Evolutionary conservation across 2,329 filamentous ascomycete species (phyloP), one percentile per base, ranked within the genome.

Genomic region (Fusarium beomiforme): DNA sequence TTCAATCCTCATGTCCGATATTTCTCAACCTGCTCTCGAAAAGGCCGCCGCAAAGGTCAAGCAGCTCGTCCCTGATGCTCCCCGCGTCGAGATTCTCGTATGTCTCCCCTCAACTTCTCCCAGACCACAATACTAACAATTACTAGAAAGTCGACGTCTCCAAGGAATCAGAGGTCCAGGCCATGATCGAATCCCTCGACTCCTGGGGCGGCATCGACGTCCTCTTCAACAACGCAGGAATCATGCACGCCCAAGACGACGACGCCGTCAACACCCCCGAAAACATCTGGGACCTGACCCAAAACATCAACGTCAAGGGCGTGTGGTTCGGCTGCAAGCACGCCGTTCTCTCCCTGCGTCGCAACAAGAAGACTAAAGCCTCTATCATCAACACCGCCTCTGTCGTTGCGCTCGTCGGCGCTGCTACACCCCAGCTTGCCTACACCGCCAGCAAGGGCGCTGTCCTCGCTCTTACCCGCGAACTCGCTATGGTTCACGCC

Each of bases 291-390:
- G 94, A 98, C 78, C 84, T 97, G 73, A 98, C 95, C 8, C 94
- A 97, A 69, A 91, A 90, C 80, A 97, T 97, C 86, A 98, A 98
- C 82, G 95, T 97, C 81, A 98, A 98, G 88, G 95, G 95, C 44
- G 95, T 98, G n/a, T 97, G 95, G 95, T 98, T 90, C 81, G 95
- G 95, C 67, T 92, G 90, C 88, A 98, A 97, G 87, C 93, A 97
- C 81, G 94, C 95, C 10, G 91, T 98, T 31, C 85, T 95, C 54
- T 89, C 93, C 46, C 87, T 98, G 76, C 91, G 94, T 72, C 90
- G 90, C 76, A 87, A 97, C 85, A 88, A 88, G 59, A 98, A 98
- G 89, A 89, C 85, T 46, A 89, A 87, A 75, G 93, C 89, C 55
- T 94, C 91, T 81, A 90, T 98, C 82, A 95, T 97, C 87, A 97